Conservation (phyloP, 495 filamentous ascomycete species). For the Lasiosphaeria hispida region DNA sequence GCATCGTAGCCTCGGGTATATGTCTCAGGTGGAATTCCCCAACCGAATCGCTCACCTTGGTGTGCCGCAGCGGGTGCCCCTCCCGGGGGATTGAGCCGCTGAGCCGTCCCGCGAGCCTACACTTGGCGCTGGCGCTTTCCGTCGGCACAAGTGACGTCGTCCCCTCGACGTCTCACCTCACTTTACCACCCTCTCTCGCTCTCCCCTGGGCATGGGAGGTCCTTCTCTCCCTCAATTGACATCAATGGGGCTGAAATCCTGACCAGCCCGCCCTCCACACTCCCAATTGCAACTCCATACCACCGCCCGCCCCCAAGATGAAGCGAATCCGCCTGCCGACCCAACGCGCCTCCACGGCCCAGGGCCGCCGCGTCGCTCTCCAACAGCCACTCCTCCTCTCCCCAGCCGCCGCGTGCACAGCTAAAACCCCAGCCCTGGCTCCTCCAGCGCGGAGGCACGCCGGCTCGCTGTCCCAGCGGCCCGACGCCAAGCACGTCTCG, state of each 20-base stretch:
- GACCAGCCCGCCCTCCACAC: background rate
- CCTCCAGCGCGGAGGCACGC: slow-evolving; percentile 23
- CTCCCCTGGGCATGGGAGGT: background rate
- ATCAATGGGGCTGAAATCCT: background rate
- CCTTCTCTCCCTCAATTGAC: slow-evolving; percentile 4
- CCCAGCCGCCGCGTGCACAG: background rate
- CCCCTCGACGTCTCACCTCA: slow-evolving; percentile 4
- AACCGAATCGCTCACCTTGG: too few species aligned
- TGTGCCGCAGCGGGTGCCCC: background rate
- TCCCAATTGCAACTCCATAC: background rate
- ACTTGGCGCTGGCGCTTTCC: slow-evolving; percentile 25
- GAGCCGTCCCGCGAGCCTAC: background rate
- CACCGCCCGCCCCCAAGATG: slow-evolving; percentile 11
- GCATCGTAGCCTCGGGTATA: too few species aligned
- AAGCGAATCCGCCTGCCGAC: slow-evolving; percentile 20
- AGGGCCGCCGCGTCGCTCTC: background rate
- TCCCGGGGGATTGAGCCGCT: background rate
- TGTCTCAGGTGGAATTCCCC: too few species aligned
- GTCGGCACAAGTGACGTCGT: slow-evolving; percentile 39
- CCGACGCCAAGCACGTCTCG: slow-evolving; percentile 68
- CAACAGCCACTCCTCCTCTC: slow-evolving; percentile 4
- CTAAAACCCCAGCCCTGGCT: background rate
- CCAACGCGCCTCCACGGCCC: slow-evolving; percentile 5
- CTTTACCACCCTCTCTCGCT: background rate
- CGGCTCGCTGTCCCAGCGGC: slow-evolving; percentile 58